These are phyloP conservation scores for Panicum virgatum DNA, from an alignment of 202 grass and related monocot genomes.

Conservation along the genomic window DNA sequence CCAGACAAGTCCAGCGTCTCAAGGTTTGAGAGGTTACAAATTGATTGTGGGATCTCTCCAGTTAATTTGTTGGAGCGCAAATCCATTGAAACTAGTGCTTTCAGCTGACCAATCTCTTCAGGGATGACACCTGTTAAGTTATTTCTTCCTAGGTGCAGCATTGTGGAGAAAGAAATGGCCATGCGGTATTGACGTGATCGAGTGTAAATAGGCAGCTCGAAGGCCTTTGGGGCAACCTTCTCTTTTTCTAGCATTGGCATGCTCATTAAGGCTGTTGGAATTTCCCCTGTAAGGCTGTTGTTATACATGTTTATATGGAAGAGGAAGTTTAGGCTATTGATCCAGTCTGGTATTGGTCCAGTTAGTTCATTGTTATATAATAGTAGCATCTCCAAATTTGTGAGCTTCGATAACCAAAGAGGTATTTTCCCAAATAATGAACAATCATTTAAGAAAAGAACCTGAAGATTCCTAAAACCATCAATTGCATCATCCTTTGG, in stretches of 20 bases:
- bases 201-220: slow-evolving; percentile 29
- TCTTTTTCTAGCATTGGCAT: slow-evolving; percentile 20
- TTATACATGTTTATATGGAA: slow-evolving; percentile 55
- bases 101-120: slow-evolving; percentile 38
- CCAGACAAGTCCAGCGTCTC: slow-evolving; percentile 37
- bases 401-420: slow-evolving; percentile 44
- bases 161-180: neutral
- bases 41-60: slow-evolving; percentile 21
- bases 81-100: slow-evolving; percentile 1
- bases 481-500: slow-evolving; percentile 24
- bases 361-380: slow-evolving; percentile 48
- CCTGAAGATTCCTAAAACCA: slow-evolving; percentile 47
- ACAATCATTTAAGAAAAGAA: slow-evolving; percentile 34
- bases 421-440: slow-evolving; percentile 44
- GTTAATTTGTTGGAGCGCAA: slow-evolving; percentile 39
- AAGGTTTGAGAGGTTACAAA: slow-evolving; percentile 37
- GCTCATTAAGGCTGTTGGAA: neutral
- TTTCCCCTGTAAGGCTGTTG: slow-evolving; percentile 43
- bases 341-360: slow-evolving; percentile 54
- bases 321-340: slow-evolving; percentile 32
- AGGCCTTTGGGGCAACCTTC: neutral
- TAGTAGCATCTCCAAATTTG: slow-evolving; percentile 42
- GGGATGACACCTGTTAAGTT: slow-evolving; percentile 42
- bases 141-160: slow-evolving; percentile 30
- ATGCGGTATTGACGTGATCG: neutral